A percentile compares a stretch with the other conserved stretches of the same genome.
phyloP scores from a whole-genome alignment of 352 stramenopile genomes.

The Phytophthora boehmeriae region DNA sequence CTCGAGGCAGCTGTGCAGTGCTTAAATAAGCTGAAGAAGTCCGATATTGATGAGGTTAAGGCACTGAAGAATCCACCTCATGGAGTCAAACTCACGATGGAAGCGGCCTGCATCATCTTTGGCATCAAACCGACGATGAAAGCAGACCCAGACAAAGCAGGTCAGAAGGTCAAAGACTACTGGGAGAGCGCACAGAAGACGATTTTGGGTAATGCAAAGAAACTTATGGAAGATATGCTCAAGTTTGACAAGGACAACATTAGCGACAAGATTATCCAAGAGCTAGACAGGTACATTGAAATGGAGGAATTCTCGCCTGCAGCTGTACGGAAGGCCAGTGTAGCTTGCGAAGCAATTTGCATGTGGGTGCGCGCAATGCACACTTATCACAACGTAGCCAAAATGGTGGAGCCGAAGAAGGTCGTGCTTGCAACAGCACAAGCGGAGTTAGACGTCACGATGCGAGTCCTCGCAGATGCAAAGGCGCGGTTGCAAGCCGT shows the following conservation, averaged over 20 bases:
- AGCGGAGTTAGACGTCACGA: conserved; percentile 86
- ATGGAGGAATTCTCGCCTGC: conserved; percentile 92
- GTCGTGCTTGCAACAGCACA: conserved; percentile 83
- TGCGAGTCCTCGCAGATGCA: conserved; percentile 86
- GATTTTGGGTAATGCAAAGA: conserved; percentile 87
- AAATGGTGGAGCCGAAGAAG: conserved; percentile 94
- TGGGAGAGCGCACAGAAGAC: conserved; percentile 90
- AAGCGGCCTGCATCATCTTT: conserved; percentile 95
- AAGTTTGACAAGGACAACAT: conserved; percentile 93
- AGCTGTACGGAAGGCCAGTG: conserved; percentile 89
- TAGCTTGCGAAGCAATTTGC: conserved; percentile 93
- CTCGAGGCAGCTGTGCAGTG: conserved; percentile 92
- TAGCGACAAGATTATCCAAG: conserved; percentile 84
- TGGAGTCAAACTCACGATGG: conserved; percentile 90
- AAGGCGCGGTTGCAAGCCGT: conserved; percentile 85
- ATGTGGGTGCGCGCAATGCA: conserved; percentile 95
- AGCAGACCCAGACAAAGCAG: conserved; percentile 88
- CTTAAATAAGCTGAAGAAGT: conserved; percentile 92
- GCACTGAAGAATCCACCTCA: conserved; percentile 88
- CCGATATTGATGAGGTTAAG: conserved; percentile 94
- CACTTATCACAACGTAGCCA: conserved; percentile 92
- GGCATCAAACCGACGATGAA: conserved; percentile 92
- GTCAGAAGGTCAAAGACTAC: conserved; percentile 92
- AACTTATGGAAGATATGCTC: conserved; percentile 91
- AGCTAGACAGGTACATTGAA: conserved; percentile 90